Base-by-base conservation (phyloP, 345 rosid genomes). In the Pistacia integerrima region DNA sequence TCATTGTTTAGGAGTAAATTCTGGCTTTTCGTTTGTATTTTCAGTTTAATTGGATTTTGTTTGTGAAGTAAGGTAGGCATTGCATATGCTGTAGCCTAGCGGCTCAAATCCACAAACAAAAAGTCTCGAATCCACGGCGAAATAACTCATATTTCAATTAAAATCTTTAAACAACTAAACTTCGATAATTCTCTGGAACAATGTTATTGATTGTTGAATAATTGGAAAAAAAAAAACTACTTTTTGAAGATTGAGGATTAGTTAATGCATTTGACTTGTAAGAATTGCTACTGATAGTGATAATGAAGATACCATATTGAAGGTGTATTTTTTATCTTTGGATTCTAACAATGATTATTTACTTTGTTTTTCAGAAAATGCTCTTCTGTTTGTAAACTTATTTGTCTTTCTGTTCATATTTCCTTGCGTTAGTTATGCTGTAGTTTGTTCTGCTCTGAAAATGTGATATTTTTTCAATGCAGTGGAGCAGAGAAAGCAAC, bases 401-500 rank as follows among this genome's bases (percentile, higher is more conserved):
- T 41, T 48, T 49, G 3, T 49, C 55, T 25, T 20, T 68, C 58
- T 49, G 13, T 25, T 68, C 18, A 14, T 0, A 8, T 38, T 30
- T 46, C 18, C 49, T 12, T 16, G 5, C 22, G 14, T 77, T 63
- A 52, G 18, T 69, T 22, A 13, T 48, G 22, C 70, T 48, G 55
- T 36, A 70, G 76, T 35, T 48, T 38, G 12, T 57, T 74, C 9
- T 44, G n/a, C 66, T 55, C 11, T 41, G 30, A 44, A 17, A 33
- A 35, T 4, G 28, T 48, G 41, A 44, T 51, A n/a, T 33, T 61
- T 52, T 52, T 68, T 57, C 5, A 38, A 16, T 59, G 49, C 76
- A 92, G 97, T 92, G 91, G 98, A 95, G 85, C 99, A 95, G 79
- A 81, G 97, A 80, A 95, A 86, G 83, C 90, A 85, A 30, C 98